Base-by-base conservation (phyloP, 371 early-diverging fungal genomes). In the Rhizopus microsporus region DNA sequence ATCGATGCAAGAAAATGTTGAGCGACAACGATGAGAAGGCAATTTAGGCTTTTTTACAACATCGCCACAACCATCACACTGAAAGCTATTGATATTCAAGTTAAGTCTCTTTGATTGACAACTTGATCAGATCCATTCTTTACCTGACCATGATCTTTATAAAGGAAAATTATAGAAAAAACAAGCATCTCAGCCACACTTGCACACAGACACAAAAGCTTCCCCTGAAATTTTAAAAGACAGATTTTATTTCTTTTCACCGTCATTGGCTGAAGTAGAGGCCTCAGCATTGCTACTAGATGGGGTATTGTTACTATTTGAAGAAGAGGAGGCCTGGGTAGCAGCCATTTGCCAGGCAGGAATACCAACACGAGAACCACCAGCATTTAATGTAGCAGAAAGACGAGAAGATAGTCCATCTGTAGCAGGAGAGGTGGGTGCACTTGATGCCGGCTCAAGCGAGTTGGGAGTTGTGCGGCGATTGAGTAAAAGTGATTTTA, bases 31-130 rank as follows among this genome's bases (percentile, higher is more conserved):
- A 69, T 95, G 97, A 58, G 78, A 81, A 57, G 92, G 93, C 16
- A 93, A 81, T 71, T 95, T 95, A 51, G 92, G 87, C 78, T 95
- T 95, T 75, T 94, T 97, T 13, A 95, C 76, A 40, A 93, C 89
- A 67, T 93, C 92, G 59, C 93, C 91, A 74, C 97, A 96, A 46
- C 72, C 75, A 68, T 95, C 91, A 72, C 97, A 92, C 51, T 87
- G 88, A 67, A 90, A 86, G 37, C 88, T 86, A 51, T 16, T 29
- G 10, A 30, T 8, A 29, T 16, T 17, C 33, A n/a, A 16, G 39
- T 7, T 38, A 6, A 15, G 7, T 13, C 7, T 29, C n/a, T 39
- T 29, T 30, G 29, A 13, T 45, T 48, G 35, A 1, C n/a, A 8
- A 10, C 39, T 56, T 37, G 32, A 30, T 10, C 31, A 30, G 43